Base-by-base conservation (phyloP, 176 grass and related monocot species). In the Bothriochloa decipiens region DNA sequence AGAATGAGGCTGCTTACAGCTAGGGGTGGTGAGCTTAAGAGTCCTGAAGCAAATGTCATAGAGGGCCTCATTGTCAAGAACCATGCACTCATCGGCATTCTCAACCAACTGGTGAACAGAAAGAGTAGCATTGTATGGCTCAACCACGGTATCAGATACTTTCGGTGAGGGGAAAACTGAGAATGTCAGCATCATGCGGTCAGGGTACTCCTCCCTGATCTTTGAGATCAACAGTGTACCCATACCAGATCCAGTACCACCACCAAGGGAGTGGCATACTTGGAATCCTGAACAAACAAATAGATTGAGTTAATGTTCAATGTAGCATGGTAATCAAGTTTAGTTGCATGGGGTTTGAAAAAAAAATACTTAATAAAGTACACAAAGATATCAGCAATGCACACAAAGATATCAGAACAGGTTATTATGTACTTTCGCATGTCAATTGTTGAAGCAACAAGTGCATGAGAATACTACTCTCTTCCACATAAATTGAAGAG, bases 221-320 rank as follows among this genome's bases (percentile, higher is more conserved):
- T 94, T 94, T 68, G 92, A 94, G 85, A 94, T 94, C 82, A 94
- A 29, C 7, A 94, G 86, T 11, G 92, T 94, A 25, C 92, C 92
- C 92, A 94, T 94, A 67, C 92, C 92, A 64, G 92, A 94, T 79
- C 92, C 92, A 67, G 92, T 94, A 71, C 92, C 92, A 76, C 92
- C 92, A 79, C 90, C 90, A 90, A 90, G 87, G 52, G 87, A 93
- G 78, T 90, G 91, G 55, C 88, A 93, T 52, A 91, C 90, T 82
- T 91, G 90, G 63, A 91, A 91, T 47, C 90, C 90, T 91, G 78
- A 67, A 37, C 41, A 87, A 41, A 84, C n/a, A 81, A 84, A 84
- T 4, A 63, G 11, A 80, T 60, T 20, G 52, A 11, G 27, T 79
- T 37, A 88, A 49, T 47, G 35, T 15, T 50, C 22, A 8, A 11